A percentile compares a stretch with the other conserved stretches of the same genome.
Evolutionary conservation across 2,329 filamentous ascomycete genomes (phyloP).

Genomic region (Lachnellula hyalina): DNA sequence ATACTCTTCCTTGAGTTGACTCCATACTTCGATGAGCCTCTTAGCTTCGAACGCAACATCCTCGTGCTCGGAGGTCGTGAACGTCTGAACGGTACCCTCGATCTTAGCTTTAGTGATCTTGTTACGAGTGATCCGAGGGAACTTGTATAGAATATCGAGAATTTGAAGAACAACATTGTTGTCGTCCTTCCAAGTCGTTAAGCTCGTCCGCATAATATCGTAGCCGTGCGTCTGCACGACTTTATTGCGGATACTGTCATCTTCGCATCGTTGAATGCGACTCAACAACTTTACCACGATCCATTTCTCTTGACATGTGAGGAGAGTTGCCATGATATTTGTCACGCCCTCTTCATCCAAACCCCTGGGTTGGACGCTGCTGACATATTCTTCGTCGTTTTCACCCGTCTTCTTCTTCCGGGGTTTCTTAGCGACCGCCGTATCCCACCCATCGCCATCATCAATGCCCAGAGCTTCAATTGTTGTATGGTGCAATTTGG

Average conservation of each 20-base stretch:
- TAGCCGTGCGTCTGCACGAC: constrained; percentile 98
- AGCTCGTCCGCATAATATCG: constrained; percentile 81
- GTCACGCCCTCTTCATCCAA: constrained; percentile 79
- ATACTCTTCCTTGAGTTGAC: constrained; percentile 83
- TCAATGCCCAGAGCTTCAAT: constrained; percentile 96
- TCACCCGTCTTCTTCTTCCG: constrained; percentile 88
- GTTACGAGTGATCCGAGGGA: constrained; percentile 88
- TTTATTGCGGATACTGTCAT: constrained; percentile 79
- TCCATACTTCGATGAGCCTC: constrained; percentile 76
- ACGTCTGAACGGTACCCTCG: constrained; percentile 68
- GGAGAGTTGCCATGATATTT: constrained; percentile 92
- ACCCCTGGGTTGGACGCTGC: constrained; percentile 73
- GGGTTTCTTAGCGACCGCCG: constrained; percentile 79
- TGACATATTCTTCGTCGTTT: constrained; percentile 93
- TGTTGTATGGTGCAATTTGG: constrained; percentile 80
- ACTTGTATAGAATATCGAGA: constrained; percentile 79
- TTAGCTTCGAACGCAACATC: constrained; percentile 68
- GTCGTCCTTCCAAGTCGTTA: constrained; percentile 84
- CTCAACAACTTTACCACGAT: constrained; percentile 91
- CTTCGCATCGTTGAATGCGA: constrained; percentile 80
- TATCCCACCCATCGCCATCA: constrained; percentile 87
- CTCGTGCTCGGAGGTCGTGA: constrained; percentile 65
- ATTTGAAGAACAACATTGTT: constrained; percentile 85
- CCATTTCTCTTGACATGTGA: constrained; percentile 99
- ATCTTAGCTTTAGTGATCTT: constrained; percentile 97